These are phyloP conservation scores for Spencermartinsiella europaea DNA, from an alignment of 805 yeast species.

Conservation along the genomic window DNA sequence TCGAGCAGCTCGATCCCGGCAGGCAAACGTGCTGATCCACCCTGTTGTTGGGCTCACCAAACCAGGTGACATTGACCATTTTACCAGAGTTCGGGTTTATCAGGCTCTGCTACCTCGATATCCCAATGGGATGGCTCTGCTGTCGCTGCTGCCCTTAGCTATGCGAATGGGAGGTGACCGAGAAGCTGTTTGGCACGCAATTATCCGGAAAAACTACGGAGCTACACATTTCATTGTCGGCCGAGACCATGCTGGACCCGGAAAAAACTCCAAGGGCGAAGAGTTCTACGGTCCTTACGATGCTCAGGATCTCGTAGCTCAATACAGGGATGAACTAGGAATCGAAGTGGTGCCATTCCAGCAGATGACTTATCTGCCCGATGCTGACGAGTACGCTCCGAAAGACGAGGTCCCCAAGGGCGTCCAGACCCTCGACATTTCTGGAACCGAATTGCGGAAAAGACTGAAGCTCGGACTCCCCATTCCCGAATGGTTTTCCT, in stretches of 20 bases:
- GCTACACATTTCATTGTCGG: conserved; percentile 97
- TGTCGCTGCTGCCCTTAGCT: conserved; percentile 85
- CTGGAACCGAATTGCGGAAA: conserved; percentile 92
- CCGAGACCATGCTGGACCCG: conserved; percentile 98
- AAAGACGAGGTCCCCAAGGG: conserved; percentile 82
- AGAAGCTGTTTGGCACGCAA: conserved; percentile 98
- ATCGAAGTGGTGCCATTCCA: conserved; percentile 93
- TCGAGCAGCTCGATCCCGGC: conserved; percentile 90
- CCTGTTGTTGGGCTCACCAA: conserved; percentile 97
- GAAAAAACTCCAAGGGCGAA: conserved; percentile 77
- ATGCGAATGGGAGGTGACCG: conserved; percentile 99
- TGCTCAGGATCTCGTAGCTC: conserved; percentile 83
- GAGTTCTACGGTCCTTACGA: conserved; percentile 97
- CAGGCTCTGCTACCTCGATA: conserved; percentile 87
- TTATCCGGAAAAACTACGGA: conserved; percentile 93
- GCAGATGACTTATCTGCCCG: conserved; percentile 95
- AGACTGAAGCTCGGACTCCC: conserved; percentile 79
- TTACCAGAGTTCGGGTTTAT: conserved; percentile 93
- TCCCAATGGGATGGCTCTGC: conserved; percentile 89
- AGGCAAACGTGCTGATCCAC: conserved; percentile 83
- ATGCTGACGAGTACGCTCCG: conserved; percentile 91
- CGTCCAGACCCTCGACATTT: conserved; percentile 78
- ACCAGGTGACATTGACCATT: conserved; percentile 97
- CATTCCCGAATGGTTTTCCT: conserved; percentile 96
- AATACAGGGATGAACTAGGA: conserved; percentile 68